phyloP scores from a whole-genome alignment of 2,329 filamentous ascomycete genomes.

The Xylaria sp. region DNA sequence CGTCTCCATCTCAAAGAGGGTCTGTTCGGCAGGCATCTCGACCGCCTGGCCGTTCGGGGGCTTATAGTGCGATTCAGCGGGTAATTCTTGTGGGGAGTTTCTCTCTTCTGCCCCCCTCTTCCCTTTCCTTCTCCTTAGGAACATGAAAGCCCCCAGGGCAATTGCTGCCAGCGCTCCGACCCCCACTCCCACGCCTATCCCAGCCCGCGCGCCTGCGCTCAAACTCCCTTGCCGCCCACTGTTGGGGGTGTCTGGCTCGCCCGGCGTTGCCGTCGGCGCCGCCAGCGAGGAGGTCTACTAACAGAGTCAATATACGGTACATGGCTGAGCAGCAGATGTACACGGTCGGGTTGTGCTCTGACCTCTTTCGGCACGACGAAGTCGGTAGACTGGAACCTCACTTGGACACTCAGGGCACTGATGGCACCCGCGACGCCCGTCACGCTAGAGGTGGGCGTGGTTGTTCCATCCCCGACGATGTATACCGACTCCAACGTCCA shows the following conservation, averaged over 20 bases:
- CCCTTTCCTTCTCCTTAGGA: not conserved
- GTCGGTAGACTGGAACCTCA: slow-evolving; percentile 6
- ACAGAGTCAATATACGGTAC: not conserved
- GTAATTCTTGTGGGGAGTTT: not conserved
- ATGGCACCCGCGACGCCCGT: not conserved
- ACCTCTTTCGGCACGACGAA: not conserved
- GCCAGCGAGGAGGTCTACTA: not conserved
- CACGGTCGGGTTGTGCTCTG: not conserved
- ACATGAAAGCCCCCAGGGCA: not conserved
- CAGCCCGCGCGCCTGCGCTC: not conserved
- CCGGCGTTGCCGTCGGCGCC: not conserved
- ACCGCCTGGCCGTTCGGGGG: not conserved
- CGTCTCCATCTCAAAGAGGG: too few species aligned
- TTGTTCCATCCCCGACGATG: not conserved
- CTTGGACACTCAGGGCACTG: slow-evolving; percentile 4
- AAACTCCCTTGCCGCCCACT: not conserved
- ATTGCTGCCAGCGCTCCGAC: not conserved
- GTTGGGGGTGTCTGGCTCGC: not conserved
- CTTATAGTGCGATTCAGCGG: not conserved
- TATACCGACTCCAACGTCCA: slow-evolving; percentile 3
- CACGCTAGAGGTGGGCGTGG: not conserved
- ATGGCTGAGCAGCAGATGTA: not conserved
- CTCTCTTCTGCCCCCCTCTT: not conserved
- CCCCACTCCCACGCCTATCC: not conserved
- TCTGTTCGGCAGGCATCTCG: too few species aligned